Evolutionary conservation across 2,329 filamentous ascomycete species (phyloP).

Genomic region (Aaosphaeria pasadenensis): DNA sequence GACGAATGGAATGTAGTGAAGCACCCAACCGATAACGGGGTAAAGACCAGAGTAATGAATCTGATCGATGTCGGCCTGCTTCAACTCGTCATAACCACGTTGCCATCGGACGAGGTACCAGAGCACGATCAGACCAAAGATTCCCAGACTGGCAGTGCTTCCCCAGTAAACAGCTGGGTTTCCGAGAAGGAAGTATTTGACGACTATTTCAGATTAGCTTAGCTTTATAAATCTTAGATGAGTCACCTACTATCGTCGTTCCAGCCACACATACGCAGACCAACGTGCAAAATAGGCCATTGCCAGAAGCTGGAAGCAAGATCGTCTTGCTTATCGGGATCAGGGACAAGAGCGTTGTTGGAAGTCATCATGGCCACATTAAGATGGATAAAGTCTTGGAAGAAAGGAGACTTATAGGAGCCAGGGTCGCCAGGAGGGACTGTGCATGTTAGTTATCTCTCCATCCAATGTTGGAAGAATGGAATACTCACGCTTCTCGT

Average conservation of each 20-base stretch:
- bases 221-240: not conserved
- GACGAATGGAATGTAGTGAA: conserved; percentile 94
- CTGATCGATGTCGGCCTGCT: conserved; percentile 77
- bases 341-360: conserved; percentile 95
- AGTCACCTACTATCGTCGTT: conserved; percentile 66
- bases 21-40: conserved; percentile 87
- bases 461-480: not conserved
- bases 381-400: conserved; percentile 95
- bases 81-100: conserved; percentile 84
- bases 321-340: conserved; percentile 98
- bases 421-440: conserved; percentile 86
- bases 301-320: conserved; percentile 97
- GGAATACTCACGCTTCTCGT: conserved; percentile 76
- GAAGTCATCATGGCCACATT: conserved; percentile 99
- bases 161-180: conserved; percentile 97
- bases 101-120: conserved; percentile 97
- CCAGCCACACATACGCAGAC: conserved; percentile 98
- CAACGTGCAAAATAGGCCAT: conserved; percentile 93
- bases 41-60: conserved; percentile 94
- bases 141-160: conserved; percentile 73
- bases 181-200: conserved; percentile 98
- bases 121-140: conserved; percentile 67
- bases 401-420: conserved; percentile 93
- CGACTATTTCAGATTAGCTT: conserved; percentile 42
- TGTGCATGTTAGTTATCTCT: conserved; percentile 41